Evolutionary conservation across 306 rosid species (phyloP).

Genomic region (Quercus rubra): DNA sequence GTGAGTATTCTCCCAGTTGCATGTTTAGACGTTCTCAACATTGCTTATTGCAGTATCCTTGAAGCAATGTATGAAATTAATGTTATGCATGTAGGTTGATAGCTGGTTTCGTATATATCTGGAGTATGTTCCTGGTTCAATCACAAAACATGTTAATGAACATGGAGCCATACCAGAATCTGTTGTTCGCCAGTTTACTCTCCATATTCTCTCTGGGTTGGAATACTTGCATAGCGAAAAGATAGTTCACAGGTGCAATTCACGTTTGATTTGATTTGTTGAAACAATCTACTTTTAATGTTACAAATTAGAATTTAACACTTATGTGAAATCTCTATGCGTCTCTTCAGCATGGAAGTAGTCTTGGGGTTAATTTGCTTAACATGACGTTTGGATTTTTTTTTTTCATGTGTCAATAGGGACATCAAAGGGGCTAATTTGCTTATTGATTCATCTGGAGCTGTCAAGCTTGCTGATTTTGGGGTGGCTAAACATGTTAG

Average conservation of each 20-base stretch:
- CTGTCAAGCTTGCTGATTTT: conserved; percentile 22
- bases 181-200: conserved; percentile 46
- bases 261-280: conserved; percentile 6
- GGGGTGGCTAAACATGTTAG: conserved; percentile 98
- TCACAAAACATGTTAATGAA: conserved; percentile 79
- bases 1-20: too few species aligned
- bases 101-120: conserved; percentile 79
- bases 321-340: conserved; percentile 8
- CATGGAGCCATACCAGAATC: conserved; percentile 90
- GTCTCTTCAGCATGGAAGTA: conserved; percentile 1
- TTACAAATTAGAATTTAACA: not conserved
- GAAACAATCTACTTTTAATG: not conserved
- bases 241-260: conserved; percentile 75
- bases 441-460: conserved; percentile 88
- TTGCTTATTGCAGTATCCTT: not conserved
- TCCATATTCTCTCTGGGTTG: conserved; percentile 24
- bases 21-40: too few species aligned
- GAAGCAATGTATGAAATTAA: conserved; percentile 1
- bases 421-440: conserved; percentile 97
- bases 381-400: not conserved
- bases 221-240: conserved; percentile 26
- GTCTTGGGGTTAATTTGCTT: not conserved
- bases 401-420: conserved; percentile 33
- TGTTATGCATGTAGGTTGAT: conserved; percentile 53
- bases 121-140: conserved; percentile 94